Evolutionary conservation across 768 basidiomycete species (phyloP), one percentile per base, ranked within the genome.

Genomic region (Collybia nuda): DNA sequence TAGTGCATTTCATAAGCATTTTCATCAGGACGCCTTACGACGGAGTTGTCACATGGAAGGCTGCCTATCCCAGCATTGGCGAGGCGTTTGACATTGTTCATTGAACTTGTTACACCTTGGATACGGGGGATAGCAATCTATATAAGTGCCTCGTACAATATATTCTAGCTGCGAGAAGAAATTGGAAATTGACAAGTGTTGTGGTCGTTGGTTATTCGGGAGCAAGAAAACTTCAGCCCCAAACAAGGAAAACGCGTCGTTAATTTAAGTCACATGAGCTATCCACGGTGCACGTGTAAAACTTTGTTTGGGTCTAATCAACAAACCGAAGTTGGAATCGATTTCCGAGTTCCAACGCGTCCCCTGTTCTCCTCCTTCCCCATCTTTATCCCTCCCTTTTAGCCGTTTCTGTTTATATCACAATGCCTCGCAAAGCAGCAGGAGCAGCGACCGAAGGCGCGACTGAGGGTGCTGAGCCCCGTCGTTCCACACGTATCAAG

Each of bases 401-500:
- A 32, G 22, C 45, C 44, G 48, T 44, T 39, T 37, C 44, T 42
- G 23, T 42, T 36, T 38, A 39, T 55, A 40, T 56, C 43, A 63
- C 56, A 55, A 89, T 89, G 87, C 85, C 87, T 56, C 82, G 86
- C 61, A 89, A 88, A 80, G 77, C 85, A 43, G 80, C 80, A 22
- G 68, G 76, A 43, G 57, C 78, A 40, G 52, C 76, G 29, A 64
- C 65, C 2, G 74, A 69, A 19, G 64, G 72, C 44, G 68, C 72
- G 21, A 69, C 70, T 39, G 74, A 76, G 38, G 44, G 63, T 8
- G 51, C 67, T 5, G 75, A 73, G 62, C 86, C 86, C 32, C 86
- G 87, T 66, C 87, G 87, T 69, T 88, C 86, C 6, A 69, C 79
- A 26, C 84, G 87, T 60, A 88, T 90, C 70, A 88, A 88, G 67